Evolutionary conservation across 2,329 filamentous ascomycete genomes (phyloP).

Genomic region (Eurotiales sp.): DNA sequence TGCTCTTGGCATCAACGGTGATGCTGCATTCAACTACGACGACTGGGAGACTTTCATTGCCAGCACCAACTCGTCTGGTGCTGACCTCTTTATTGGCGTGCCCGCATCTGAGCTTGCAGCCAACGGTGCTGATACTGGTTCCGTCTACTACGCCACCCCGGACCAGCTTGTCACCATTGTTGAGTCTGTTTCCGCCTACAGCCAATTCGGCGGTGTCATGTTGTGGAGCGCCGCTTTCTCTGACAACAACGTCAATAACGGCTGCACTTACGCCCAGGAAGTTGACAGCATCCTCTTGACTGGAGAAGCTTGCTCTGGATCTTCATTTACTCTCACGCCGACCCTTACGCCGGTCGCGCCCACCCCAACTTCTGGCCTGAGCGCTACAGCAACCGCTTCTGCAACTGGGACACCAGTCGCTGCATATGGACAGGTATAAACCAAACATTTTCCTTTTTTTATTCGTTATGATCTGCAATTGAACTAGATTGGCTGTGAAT

Average conservation of each 20-base stretch:
- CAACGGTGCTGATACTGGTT: constrained; percentile 15
- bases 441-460: not conserved
- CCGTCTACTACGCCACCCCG: constrained; percentile 45
- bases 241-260: constrained; percentile 43
- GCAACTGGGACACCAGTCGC: constrained; percentile 12
- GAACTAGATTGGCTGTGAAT: constrained; percentile 2
- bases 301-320: constrained; percentile 9
- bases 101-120: constrained; percentile 27
- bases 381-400: not conserved
- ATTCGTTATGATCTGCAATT: no score
- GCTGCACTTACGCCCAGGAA: constrained; percentile 43
- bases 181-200: constrained; percentile 34
- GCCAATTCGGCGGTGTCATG: constrained; percentile 57
- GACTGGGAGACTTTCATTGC: constrained; percentile 42
- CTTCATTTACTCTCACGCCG: constrained; percentile 3
- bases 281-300: constrained; percentile 44
- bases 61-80: constrained; percentile 35
- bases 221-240: constrained; percentile 54
- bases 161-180: constrained; percentile 45
- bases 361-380: constrained; percentile 9
- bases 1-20: constrained; percentile 6
- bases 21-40: constrained; percentile 38
- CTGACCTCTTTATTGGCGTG: constrained; percentile 55
- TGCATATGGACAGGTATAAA: constrained; percentile 13
- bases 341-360: constrained; percentile 12